These are phyloP conservation scores for Malus hybrid DNA, from an alignment of 331 rosid species.

Conservation along the genomic window DNA sequence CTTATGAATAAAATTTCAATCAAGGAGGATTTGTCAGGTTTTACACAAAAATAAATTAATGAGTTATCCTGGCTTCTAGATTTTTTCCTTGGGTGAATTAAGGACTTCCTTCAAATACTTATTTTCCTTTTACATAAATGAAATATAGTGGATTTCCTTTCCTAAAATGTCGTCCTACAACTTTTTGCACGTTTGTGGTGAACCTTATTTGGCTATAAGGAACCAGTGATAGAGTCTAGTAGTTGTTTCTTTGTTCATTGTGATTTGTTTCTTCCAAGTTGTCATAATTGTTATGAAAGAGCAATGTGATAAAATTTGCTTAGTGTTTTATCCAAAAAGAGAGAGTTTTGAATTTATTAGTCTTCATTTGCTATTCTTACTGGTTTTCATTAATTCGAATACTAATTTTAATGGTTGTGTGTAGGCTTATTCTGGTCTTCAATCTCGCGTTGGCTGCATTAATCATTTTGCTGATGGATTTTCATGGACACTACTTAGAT, in stretches of 20 bases:
- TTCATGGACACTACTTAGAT: constrained; percentile 81
- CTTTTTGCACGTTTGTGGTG: background rate
- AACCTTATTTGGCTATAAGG: constrained; percentile 7
- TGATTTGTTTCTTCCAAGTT: constrained; percentile 4
- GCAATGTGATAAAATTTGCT: background rate
- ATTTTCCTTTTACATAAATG: background rate
- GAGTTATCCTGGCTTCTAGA: background rate
- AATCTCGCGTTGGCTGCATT: constrained; percentile 62
- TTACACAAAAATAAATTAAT: constrained; percentile 1
- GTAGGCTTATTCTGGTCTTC: constrained; percentile 81
- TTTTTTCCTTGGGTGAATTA: background rate
- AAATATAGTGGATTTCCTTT: background rate
- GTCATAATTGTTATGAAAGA: constrained; percentile 1
- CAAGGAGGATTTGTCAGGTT: background rate
- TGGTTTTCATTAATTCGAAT: constrained; percentile 4
- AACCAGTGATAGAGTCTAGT: background rate
- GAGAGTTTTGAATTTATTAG: background rate
- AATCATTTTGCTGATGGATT: constrained; percentile 54
- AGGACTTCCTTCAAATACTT: background rate
- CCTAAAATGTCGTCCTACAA: background rate
- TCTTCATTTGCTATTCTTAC: background rate
- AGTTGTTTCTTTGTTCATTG: constrained; percentile 13
- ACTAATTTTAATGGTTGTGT: constrained; percentile 18
- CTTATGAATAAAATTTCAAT: background rate
- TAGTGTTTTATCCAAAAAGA: background rate